Conservation (phyloP, 177 flowering plant genomes). For the Vitis hybrid region DNA sequence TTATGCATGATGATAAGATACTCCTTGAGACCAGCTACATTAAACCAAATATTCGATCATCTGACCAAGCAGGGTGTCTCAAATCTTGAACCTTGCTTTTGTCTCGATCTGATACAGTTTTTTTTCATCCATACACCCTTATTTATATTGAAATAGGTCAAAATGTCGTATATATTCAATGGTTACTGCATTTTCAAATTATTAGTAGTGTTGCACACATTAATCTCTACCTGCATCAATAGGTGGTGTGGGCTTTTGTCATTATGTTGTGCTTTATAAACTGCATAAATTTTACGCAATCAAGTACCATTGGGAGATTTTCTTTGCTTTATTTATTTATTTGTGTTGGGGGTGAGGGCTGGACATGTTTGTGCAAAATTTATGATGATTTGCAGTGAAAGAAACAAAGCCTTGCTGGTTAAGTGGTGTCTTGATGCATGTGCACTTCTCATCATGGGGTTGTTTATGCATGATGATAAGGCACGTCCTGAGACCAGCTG, state of each 20-base stretch:
- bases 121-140: too few relatives aligned
- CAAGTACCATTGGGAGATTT: neutral
- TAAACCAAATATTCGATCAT: neutral
- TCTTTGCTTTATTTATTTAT: too few relatives aligned
- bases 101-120: conserved; percentile 11
- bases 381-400: neutral
- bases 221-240: too few relatives aligned
- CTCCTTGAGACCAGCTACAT: conserved; percentile 24
- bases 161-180: too few relatives aligned
- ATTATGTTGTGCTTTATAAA: neutral
- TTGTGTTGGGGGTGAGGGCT: too few relatives aligned
- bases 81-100: neutral
- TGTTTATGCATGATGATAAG: neutral
- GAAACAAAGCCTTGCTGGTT: neutral
- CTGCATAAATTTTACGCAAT: neutral
- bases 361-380: neutral
- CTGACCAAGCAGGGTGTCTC: conserved; percentile 4
- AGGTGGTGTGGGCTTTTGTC: too few relatives aligned
- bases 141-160: too few relatives aligned
- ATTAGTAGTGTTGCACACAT: too few relatives aligned
- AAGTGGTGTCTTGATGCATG: neutral
- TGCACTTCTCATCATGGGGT: neutral
- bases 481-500: conserved; percentile 23
- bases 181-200: too few relatives aligned
- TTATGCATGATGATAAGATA: neutral